A percentile compares a stretch with the other conserved stretches of the same genome.
Evolutionary conservation across 73 alveolate species (phyloP).

Genomic region (Tetrahymena borealis): DNA sequence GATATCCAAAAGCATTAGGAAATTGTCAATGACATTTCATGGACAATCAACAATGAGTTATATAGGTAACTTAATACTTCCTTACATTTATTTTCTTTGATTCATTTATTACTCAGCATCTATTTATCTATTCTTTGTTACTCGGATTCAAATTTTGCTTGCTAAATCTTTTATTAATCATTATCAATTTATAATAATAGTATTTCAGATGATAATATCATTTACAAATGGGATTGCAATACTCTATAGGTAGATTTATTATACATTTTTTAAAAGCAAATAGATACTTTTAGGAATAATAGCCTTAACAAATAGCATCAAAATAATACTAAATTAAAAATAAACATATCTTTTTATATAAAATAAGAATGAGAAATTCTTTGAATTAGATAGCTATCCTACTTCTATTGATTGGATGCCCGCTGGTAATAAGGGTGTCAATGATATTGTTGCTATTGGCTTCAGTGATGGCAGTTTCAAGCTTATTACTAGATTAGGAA

Average conservation of each 20-base stretch:
- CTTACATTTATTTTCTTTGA: no score
- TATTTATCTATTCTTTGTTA: no score
- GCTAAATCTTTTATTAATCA: no score
- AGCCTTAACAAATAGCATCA: no score
- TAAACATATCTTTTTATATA: neutral
- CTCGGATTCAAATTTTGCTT: no score
- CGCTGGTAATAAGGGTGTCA: slow-evolving; percentile 65
- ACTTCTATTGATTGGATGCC: slow-evolving; percentile 83
- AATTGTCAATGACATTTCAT: slow-evolving; percentile 78
- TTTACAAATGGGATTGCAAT: slow-evolving; percentile 85
- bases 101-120: no score
- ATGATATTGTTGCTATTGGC: slow-evolving; percentile 85
- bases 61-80: slow-evolving; percentile 47
- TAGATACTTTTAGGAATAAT: no score
- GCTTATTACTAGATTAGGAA: slow-evolving; percentile 73
- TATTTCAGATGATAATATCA: slow-evolving; percentile 80
- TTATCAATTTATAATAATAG: no score
- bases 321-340: no score
- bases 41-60: slow-evolving; percentile 83
- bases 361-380: slow-evolving; percentile 30
- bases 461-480: slow-evolving; percentile 86
- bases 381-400: slow-evolving; percentile 71
- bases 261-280: neutral
- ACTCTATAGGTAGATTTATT: slow-evolving; percentile 60
- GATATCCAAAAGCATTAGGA: slow-evolving; percentile 79